Evolutionary conservation across 2,329 filamentous ascomycete genomes (phyloP), one percentile per base, ranked within the genome.

Genomic region (Diaporthe humulicola): DNA sequence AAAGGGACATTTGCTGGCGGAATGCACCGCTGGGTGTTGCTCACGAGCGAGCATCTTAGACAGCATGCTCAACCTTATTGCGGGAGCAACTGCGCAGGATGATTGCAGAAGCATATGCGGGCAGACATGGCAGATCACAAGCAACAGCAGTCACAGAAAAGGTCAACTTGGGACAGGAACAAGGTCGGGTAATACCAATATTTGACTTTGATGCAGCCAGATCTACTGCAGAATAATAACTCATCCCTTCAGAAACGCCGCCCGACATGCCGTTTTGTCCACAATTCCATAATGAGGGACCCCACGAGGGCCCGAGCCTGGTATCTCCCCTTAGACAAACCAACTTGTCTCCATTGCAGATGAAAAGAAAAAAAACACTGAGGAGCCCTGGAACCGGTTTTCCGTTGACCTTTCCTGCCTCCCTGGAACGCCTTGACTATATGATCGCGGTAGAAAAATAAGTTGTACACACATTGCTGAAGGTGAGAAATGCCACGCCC

Each of bases 371-470:
- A n/a, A n/a, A n/a, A n/a, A n/a, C n/a, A n/a, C n/a, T n/a, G n/a
- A n/a, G n/a, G n/a, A n/a, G n/a, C 45, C 57, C 45, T 54, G 58
- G 38, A 38, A 33, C 57, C 56, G 42, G 56, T 42, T 71, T 71
- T 71, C 42, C 70, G 33, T 60, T 52, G 45, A 64, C 48, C 70
- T 48, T 36, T 17, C 19, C 30, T 28, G 38, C 45, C 33, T 54
- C 33, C 64, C 33, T 64, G 33, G 15, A 71, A 71, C 70, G 70
- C 70, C 70, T 30, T 64, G 52, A 71, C 36, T 61, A 64, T 71
- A 71, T 71, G 56, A 61, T 33, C 57, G 25, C 30, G 54, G 30
- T 38, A 71, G 28, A 42, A 60, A 19, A 45, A 54, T 19, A 28
- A 36, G 4, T n/a, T 28, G 30, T 54, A 69, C 64, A 54, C 48